Evolutionary conservation across 352 stramenopile genomes (phyloP).

Genomic region (Globisporangium camurandrum): DNA sequence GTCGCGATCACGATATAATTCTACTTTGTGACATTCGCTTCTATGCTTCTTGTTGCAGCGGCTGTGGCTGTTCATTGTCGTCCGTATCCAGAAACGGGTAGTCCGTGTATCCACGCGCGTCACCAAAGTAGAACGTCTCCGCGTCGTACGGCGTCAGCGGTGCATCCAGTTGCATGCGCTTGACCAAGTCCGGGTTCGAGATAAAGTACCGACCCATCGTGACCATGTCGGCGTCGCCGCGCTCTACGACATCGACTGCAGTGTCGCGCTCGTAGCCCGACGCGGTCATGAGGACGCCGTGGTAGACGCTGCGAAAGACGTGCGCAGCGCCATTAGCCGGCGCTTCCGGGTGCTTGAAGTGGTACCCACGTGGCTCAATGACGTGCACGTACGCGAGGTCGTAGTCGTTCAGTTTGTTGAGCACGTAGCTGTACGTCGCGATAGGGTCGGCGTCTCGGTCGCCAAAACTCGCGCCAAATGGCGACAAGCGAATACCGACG

Average conservation of each 20-base stretch:
- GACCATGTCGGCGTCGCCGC: conserved; percentile 48
- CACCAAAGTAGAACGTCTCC: conserved; percentile 15
- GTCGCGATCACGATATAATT: no score
- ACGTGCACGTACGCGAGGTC: conserved; percentile 53
- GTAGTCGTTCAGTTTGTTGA: conserved; percentile 45
- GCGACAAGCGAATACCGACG: conserved; percentile 41
- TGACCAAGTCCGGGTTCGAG: conserved; percentile 35
- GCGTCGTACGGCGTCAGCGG: conserved; percentile 23
- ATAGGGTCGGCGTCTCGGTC: conserved; percentile 36
- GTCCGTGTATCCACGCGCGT: conserved; percentile 19
- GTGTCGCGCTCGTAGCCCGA: conserved; percentile 53
- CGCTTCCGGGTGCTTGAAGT: conserved; percentile 22
- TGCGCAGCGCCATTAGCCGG: conserved; percentile 30
- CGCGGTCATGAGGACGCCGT: conserved; percentile 45
- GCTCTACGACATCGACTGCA: conserved; percentile 35
- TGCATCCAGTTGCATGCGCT: conserved; percentile 15
- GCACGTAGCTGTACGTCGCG: conserved; percentile 42
- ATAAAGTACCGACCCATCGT: conserved; percentile 56
- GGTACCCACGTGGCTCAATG: conserved; percentile 47
- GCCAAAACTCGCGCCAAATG: conserved; percentile 41
- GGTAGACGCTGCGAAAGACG: conserved; percentile 51
- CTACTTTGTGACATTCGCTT: no score
- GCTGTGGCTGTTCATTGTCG: background rate
- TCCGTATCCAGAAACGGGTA: conserved; percentile 18
- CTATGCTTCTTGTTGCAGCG: no score